These are phyloP conservation scores for Phoma herbarum DNA, from an alignment of 2,329 filamentous ascomycete species.

Conservation along the genomic window DNA sequence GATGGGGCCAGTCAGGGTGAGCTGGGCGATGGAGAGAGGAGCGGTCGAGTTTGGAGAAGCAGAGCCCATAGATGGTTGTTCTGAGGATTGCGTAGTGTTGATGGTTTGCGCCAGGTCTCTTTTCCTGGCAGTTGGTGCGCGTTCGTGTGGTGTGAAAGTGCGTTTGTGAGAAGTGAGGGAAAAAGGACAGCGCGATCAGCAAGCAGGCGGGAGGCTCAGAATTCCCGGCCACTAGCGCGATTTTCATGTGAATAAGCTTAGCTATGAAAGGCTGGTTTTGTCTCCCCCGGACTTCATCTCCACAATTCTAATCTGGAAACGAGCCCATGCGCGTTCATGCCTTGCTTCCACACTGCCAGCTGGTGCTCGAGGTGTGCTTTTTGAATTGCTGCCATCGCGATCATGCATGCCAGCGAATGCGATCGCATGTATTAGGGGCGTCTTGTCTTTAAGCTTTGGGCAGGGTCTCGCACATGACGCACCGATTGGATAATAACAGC, in stretches of 20 bases:
- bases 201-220: conserved; percentile 29
- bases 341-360: conserved; percentile 9
- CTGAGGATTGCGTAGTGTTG: conserved; percentile 31
- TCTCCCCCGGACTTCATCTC: conserved; percentile 28
- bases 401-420: not conserved
- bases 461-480: conserved; percentile 23
- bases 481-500: conserved; percentile 19
- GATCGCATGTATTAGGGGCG: not conserved
- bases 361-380: not conserved
- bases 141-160: conserved; percentile 28
- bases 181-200: conserved; percentile 30
- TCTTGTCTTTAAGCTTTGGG: conserved; percentile 15
- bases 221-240: conserved; percentile 29
- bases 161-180: conserved; percentile 27
- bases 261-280: conserved; percentile 26
- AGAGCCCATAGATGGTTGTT: conserved; percentile 57
- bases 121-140: conserved; percentile 37
- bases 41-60: conserved; percentile 47
- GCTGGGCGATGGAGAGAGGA: conserved; percentile 40
- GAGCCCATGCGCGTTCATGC: conserved; percentile 16
- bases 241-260: conserved; percentile 39
- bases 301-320: conserved; percentile 9
- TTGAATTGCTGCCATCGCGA: not conserved
- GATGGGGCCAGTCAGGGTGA: conserved; percentile 48
- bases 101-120: conserved; percentile 41